Conservation (phyloP, 208 protist species). For the Jaenimonas drosophilae region DNA sequence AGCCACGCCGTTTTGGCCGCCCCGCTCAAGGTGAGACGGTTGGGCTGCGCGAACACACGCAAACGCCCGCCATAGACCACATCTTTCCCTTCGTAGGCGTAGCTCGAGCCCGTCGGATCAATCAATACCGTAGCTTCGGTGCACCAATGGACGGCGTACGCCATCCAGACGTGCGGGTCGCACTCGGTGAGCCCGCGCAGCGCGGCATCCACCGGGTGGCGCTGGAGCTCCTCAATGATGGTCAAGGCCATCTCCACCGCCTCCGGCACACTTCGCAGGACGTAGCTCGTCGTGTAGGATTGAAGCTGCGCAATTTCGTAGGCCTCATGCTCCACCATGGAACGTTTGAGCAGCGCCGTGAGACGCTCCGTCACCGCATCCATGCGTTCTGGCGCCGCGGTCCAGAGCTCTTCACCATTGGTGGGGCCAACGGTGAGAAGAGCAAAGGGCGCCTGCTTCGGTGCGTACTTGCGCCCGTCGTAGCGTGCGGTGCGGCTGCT, state of each 20-base stretch:
- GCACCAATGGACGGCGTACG: conserved; percentile 78
- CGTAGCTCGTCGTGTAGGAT: conserved; percentile 49
- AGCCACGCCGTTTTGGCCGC: conserved; percentile 6
- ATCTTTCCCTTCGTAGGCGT: conserved; percentile 53
- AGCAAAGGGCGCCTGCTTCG: conserved; percentile 61
- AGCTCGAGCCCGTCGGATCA: conserved; percentile 16
- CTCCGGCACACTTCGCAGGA: conserved; percentile 28
- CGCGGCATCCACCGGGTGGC: conserved; percentile 31
- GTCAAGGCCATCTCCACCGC: conserved; percentile 52
- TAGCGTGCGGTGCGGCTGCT: conserved; percentile 32
- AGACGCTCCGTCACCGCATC: conserved; percentile 37
- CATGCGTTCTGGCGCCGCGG: conserved; percentile 47
- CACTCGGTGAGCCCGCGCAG: conserved; percentile 28
- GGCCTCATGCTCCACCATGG: conserved; percentile 27
- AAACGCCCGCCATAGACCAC: conserved; percentile 50
- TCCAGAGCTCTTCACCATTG: conserved; percentile 57
- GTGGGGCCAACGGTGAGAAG: conserved; percentile 53
- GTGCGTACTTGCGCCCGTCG: conserved; percentile 44
- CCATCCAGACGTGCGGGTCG: conserved; percentile 16
- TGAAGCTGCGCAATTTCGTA: conserved; percentile 67
- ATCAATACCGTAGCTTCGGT: conserved; percentile 38
- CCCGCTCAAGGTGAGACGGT: conserved; percentile 36
- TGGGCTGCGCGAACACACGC: conserved; percentile 62
- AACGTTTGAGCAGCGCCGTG: conserved; percentile 13
- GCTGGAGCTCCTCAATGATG: conserved; percentile 46